These are phyloP conservation scores for Neofusicoccum ribis DNA, from an alignment of 2,329 filamentous ascomycete genomes.

Conservation along the genomic window DNA sequence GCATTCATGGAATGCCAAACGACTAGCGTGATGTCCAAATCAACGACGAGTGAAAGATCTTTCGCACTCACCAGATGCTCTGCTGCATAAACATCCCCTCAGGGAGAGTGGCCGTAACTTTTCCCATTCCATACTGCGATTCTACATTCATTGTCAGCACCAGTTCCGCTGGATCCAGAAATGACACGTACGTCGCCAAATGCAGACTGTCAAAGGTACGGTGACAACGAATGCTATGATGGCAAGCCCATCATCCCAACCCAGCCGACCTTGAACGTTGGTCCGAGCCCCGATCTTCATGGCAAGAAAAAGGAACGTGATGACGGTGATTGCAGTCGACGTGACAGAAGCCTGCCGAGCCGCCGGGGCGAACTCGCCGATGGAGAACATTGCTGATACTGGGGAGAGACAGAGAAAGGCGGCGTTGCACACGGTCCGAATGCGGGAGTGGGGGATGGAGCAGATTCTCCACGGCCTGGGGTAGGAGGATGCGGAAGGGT, in stretches of 20 bases:
- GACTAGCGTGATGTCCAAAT: too few relatives aligned
- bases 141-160: background rate
- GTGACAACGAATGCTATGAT: background rate
- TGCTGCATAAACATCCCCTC: background rate
- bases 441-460: background rate
- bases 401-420: background rate
- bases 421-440: background rate
- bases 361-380: background rate
- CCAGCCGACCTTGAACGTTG: background rate
- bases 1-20: too few relatives aligned
- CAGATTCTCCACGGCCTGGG: background rate
- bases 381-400: background rate
- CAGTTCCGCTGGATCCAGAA: background rate
- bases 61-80: background rate
- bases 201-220: background rate
- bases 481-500: background rate
- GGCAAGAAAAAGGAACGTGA: background rate
- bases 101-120: background rate
- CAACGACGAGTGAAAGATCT: background rate
- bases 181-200: background rate
- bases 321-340: background rate
- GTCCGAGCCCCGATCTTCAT: background rate
- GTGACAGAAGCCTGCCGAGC: background rate
- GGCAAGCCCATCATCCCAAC: constrained; percentile 2
- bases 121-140: background rate